Evolutionary conservation across 805 yeast genomes (phyloP), one percentile per base, ranked within the genome.

Genomic region (Lachancea meyersii): DNA sequence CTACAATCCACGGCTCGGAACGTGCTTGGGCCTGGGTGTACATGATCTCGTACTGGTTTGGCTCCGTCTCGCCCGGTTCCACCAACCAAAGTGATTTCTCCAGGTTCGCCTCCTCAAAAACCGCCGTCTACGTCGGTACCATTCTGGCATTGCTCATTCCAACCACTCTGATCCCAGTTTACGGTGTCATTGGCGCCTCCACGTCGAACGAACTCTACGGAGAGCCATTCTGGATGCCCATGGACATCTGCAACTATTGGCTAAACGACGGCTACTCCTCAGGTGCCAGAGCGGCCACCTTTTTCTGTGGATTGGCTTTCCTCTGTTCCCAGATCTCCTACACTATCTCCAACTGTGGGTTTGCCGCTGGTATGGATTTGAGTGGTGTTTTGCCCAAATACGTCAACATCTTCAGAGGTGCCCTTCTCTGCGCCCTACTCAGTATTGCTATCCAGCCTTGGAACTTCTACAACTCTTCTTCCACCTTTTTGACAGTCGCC

Each of bases 21-120:
- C 52, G 63, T 37, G 71, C 68, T 16, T 67, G 71, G 70, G 61
- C 62, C 31, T 69, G 72, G 69, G 60, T 69, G 13, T 67, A 69
- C 46, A 64, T 64, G 60, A 62, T 69, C 22, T 62, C 69, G 9
- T 62, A 64, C 41, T 68, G 71, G 70, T 69, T 67, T 34, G 69
- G 73, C 18, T 60, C 68, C 2, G 62, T 69, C 1, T 64, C 69
- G 21, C 65, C 72, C 6, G 71, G 68, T 26, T 58, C 64, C 21
- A 51, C 65, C 18, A 63, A 66, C 40, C 66, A 62, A 45, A 51
- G 64, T 27, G 71, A 66, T 43, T 65, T 54, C 41, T 55, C 70
- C 17, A 50, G 63, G 47, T 64, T 60, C 46, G 56, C 66, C 0
- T 48, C 66, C 16, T 61, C 64, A 31, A 55, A 51, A 17, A 47